A percentile compares a stretch with the other conserved stretches of the same genome.
Conservation (phyloP, 2,329 filamentous ascomycete genomes). For the Colletotrichum cereale region DNA sequence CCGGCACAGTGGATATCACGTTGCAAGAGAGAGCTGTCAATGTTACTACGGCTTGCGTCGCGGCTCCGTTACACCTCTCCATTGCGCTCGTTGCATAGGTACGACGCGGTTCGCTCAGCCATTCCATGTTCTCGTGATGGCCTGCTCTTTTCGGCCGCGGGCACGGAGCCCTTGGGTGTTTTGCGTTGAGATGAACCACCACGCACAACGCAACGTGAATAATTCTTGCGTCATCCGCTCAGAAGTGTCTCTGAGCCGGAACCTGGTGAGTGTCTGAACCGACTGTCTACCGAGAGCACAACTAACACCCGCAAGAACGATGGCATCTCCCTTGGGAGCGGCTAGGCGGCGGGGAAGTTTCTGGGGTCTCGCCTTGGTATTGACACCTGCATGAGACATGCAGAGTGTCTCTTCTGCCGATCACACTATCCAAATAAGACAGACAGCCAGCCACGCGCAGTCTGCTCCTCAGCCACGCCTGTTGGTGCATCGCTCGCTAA, state of each 20-base stretch:
- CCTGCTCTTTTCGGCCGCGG: neutral
- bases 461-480: neutral
- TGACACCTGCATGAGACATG: slow-evolving; percentile 12
- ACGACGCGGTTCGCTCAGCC: neutral
- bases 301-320: neutral
- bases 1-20: neutral
- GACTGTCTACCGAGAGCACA: neutral
- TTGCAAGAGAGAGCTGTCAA: neutral
- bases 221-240: neutral
- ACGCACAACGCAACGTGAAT: neutral
- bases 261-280: neutral
- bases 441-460: slow-evolving; percentile 22
- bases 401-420: slow-evolving; percentile 1
- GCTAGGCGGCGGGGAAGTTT: neutral
- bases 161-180: neutral
- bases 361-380: neutral
- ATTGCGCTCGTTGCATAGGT: neutral
- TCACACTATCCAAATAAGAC: slow-evolving; percentile 22
- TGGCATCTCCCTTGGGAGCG: slow-evolving; percentile 10
- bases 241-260: slow-evolving; percentile 3
- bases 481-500: neutral
- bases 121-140: neutral
- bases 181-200: neutral
- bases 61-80: neutral
- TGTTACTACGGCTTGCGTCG: too few relatives aligned